phyloP scores from a whole-genome alignment of 176 grass and related monocot genomes.

The Rhynchospora breviuscula region DNA sequence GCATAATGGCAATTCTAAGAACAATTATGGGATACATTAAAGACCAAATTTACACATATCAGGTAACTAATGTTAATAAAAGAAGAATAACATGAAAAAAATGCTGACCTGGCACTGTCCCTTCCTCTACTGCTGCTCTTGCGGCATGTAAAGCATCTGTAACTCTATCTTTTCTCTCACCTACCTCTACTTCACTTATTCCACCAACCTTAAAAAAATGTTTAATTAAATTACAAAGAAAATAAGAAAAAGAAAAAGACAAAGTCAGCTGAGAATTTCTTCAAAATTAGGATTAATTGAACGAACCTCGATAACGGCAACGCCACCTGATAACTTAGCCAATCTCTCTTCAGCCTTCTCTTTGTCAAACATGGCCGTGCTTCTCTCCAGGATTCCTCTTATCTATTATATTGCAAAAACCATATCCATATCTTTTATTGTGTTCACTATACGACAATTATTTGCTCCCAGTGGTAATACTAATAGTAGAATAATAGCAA shows the following conservation, averaged over 20 bases:
- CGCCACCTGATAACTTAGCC: constrained; percentile 87
- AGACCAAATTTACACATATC: not conserved
- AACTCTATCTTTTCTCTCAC: constrained; percentile 95
- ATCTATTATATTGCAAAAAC: constrained; percentile 46
- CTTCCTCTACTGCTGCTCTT: constrained; percentile 80
- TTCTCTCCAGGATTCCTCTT: constrained; percentile 68
- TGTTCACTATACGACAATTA: constrained; percentile 4
- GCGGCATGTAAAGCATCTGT: constrained; percentile 90
- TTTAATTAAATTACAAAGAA: not conserved
- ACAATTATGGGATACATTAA: constrained; percentile 14
- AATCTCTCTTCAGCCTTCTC: constrained; percentile 91
- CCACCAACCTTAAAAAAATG: constrained; percentile 67
- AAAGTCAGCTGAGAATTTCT: constrained; percentile 3
- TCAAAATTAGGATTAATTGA: constrained; percentile 21
- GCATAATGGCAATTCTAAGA: not conserved
- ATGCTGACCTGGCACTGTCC: constrained; percentile 70
- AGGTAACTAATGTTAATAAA: not conserved
- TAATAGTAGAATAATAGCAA: not conserved
- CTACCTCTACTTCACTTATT: constrained; percentile 82
- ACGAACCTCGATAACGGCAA: constrained; percentile 77
- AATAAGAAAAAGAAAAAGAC: not conserved
- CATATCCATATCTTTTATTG: constrained; percentile 5
- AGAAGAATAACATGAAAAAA: not conserved
- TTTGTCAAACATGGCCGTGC: constrained; percentile 84
- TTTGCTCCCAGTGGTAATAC: not conserved